phyloP scores from a whole-genome alignment of 768 basidiomycete species.

The Calocybe indica region DNA sequence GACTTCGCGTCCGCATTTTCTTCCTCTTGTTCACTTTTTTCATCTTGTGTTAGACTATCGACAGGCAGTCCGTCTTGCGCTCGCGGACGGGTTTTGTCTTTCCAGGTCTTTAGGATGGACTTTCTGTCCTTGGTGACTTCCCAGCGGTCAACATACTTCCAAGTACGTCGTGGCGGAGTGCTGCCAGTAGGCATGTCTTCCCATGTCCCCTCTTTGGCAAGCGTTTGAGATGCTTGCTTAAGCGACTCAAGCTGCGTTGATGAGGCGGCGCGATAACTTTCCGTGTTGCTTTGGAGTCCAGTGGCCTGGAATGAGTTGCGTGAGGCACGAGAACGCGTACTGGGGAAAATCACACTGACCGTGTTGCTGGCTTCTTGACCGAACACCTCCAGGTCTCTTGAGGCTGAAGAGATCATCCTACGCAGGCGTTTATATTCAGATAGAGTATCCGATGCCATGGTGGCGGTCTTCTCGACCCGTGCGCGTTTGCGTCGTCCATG shows the following conservation, averaged over 20 bases:
- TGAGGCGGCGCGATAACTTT: constrained; percentile 38
- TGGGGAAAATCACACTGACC: too few species aligned
- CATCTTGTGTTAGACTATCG: too few species aligned
- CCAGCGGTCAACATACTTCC: constrained; percentile 71
- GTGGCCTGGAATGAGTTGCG: constrained; percentile 26
- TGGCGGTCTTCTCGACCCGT: constrained; percentile 52
- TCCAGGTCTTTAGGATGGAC: constrained; percentile 48
- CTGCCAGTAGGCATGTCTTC: constrained; percentile 64
- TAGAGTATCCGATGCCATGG: constrained; percentile 43
- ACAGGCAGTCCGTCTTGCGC: too few species aligned
- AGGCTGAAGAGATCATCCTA: constrained; percentile 42
- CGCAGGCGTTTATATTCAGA: constrained; percentile 47
- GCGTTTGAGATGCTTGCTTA: constrained; percentile 40
- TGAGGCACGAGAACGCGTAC: too few species aligned
- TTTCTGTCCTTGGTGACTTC: constrained; percentile 61
- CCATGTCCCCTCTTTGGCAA: constrained; percentile 52
- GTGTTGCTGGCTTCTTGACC: too few species aligned
- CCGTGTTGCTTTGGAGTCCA: constrained; percentile 30
- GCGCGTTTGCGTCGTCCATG: constrained; percentile 60
- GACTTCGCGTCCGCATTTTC: too few species aligned
- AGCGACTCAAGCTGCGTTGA: constrained; percentile 40
- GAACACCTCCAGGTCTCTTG: constrained; percentile 23
- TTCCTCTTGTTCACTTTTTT: too few species aligned
- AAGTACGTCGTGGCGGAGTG: constrained; percentile 72
- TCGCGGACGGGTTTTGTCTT: constrained; percentile 22